Evolutionary conservation across 257 asterid species (phyloP).

Genomic region (Scutellaria galericulata): DNA sequence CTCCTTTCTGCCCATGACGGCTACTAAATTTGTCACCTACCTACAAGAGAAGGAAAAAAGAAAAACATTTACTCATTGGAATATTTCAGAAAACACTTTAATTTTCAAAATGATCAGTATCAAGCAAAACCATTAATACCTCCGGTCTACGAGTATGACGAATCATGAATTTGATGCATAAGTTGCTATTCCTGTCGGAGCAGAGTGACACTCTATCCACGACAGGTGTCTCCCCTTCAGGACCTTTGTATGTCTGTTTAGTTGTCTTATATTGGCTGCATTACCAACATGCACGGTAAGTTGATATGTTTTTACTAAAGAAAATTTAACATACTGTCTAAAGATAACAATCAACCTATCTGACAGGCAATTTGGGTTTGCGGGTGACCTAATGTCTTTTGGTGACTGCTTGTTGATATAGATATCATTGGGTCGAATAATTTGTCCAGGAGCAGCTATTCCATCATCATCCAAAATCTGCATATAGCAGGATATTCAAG

Average conservation of each 20-base stretch:
- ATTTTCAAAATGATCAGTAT: slow-evolving; percentile 5
- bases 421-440: slow-evolving; percentile 66
- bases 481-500: slow-evolving; percentile 32
- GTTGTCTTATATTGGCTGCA: slow-evolving; percentile 65
- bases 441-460: slow-evolving; percentile 94
- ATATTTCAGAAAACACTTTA: slow-evolving; percentile 5
- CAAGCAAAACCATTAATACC: slow-evolving; percentile 45
- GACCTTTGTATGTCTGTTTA: slow-evolving; percentile 62
- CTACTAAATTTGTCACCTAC: slow-evolving; percentile 98
- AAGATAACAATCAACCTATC: slow-evolving; percentile 57
- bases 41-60: slow-evolving; percentile 36
- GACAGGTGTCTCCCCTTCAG: slow-evolving; percentile 83
- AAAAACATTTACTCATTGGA: slow-evolving; percentile 21
- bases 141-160: slow-evolving; percentile 99
- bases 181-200: slow-evolving; percentile 67
- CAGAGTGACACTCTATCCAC: slow-evolving; percentile 85
- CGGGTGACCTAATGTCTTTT: slow-evolving; percentile 43
- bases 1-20: slow-evolving; percentile 99
- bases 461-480: slow-evolving; percentile 96
- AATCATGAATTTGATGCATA: slow-evolving; percentile 75
- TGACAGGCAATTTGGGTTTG: slow-evolving; percentile 43
- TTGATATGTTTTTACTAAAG: slow-evolving; percentile 7
- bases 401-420: slow-evolving; percentile 84
- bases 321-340: slow-evolving; percentile 19
- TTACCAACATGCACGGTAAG: slow-evolving; percentile 34